These are phyloP conservation scores for Solanum pinnatisectum DNA, from an alignment of 257 asterid genomes.

Conservation along the genomic window DNA sequence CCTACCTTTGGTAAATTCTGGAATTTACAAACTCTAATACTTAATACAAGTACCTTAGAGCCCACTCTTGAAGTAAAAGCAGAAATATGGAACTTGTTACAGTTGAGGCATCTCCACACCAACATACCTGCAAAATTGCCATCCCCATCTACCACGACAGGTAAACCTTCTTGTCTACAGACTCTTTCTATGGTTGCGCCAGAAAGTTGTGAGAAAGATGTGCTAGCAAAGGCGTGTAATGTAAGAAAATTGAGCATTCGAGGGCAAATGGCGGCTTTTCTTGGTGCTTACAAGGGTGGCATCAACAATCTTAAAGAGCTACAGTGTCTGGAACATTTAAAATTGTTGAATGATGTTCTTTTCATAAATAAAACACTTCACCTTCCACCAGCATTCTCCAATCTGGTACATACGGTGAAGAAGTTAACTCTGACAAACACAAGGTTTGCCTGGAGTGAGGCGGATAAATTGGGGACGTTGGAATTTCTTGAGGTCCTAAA, in stretches of 20 bases:
- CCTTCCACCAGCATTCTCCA: conserved; percentile 26
- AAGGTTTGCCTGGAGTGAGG: conserved; percentile 35
- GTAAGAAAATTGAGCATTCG: conserved; percentile 42
- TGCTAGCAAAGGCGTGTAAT: conserved; percentile 35
- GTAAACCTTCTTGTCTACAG: conserved; percentile 19
- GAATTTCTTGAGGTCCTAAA: conserved; percentile 37
- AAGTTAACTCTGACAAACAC: conserved; percentile 44
- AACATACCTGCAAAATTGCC: conserved; percentile 35
- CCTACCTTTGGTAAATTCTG: not conserved
- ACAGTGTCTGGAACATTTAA: conserved; percentile 34
- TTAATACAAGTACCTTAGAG: not conserved
- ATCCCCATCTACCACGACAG: conserved; percentile 12
- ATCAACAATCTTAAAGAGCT: conserved; percentile 31
- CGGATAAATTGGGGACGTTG: conserved; percentile 32
- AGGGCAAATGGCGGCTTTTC: conserved; percentile 32
- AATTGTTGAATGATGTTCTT: conserved; percentile 27
- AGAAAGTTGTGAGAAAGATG: conserved; percentile 49
- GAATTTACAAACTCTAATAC: not conserved
- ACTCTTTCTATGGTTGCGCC: conserved; percentile 54
- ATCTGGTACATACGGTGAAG: conserved; percentile 36
- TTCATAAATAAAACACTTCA: conserved; percentile 11
- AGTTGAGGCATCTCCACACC: not conserved
- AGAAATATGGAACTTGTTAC: not conserved
- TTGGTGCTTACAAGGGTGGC: conserved; percentile 11
- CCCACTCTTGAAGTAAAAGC: not conserved